Evolutionary conservation across 176 grass and related monocot species (phyloP).

Genomic region (Triticum timopheevii): DNA sequence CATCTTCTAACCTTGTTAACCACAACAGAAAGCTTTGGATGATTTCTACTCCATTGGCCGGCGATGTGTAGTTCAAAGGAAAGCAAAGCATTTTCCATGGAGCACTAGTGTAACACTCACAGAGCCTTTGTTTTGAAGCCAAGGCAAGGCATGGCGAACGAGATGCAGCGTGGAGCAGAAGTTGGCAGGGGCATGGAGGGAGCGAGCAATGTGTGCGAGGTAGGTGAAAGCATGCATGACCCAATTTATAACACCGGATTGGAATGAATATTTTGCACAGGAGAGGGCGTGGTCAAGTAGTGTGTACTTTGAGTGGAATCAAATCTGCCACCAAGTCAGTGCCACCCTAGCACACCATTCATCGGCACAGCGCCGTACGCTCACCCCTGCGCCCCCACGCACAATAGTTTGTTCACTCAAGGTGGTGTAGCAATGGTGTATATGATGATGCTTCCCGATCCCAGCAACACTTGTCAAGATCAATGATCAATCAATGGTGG

Average conservation of each 20-base stretch:
- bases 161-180: background rate
- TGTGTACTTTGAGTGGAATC: constrained; percentile 51
- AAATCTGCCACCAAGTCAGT: constrained; percentile 71
- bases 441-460: background rate
- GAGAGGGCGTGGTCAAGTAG: constrained; percentile 37
- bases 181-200: background rate
- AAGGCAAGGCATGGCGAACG: constrained; percentile 21
- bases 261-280: constrained; percentile 22
- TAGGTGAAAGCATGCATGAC: constrained; percentile 14
- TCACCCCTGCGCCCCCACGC: background rate
- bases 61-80: background rate
- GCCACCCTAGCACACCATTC: constrained; percentile 52
- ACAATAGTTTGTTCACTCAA: constrained; percentile 1
- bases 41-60: background rate
- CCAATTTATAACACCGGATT: constrained; percentile 29
- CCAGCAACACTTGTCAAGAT: background rate
- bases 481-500: background rate
- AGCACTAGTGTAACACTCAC: background rate
- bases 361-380: constrained; percentile 14
- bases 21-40: no score
- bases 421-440: background rate
- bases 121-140: constrained; percentile 48
- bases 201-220: background rate
- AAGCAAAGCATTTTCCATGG: constrained; percentile 13
- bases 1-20: background rate